These are phyloP conservation scores for Colletotrichum agaves DNA, from an alignment of 2,329 filamentous ascomycete species.

Conservation along the genomic window DNA sequence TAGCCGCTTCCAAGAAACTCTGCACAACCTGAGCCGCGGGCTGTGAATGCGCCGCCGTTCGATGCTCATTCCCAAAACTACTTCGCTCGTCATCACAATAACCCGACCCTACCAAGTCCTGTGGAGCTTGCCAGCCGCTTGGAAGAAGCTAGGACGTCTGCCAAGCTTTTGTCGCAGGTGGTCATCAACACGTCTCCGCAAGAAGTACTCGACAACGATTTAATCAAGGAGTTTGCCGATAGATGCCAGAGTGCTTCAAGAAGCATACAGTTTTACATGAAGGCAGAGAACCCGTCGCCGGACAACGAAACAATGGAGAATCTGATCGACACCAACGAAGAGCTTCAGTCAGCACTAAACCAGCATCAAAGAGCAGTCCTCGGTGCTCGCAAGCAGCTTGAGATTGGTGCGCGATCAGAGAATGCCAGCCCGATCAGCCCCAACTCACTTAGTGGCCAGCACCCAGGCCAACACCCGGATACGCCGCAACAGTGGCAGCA, in stretches of 20 bases:
- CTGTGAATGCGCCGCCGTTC: constrained; percentile 56
- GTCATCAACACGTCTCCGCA: constrained; percentile 83
- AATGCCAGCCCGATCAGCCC: constrained; percentile 42
- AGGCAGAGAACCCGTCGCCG: constrained; percentile 78
- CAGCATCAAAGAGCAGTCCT: constrained; percentile 85
- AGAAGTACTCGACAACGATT: constrained; percentile 84
- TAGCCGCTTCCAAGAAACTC: constrained; percentile 41
- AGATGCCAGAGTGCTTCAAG: constrained; percentile 84
- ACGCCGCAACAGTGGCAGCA: constrained; percentile 37
- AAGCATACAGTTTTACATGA: constrained; percentile 88
- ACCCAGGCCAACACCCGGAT: constrained; percentile 17
- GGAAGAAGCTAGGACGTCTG: constrained; percentile 90
- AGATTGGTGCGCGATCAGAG: constrained; percentile 48
- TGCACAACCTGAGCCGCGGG: constrained; percentile 46
- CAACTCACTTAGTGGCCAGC: constrained; percentile 38
- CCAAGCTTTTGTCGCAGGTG: constrained; percentile 91
- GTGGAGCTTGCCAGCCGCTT: constrained; percentile 84
- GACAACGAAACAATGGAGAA: constrained; percentile 95
- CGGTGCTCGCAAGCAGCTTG: constrained; percentile 67
- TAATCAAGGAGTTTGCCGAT: constrained; percentile 91
- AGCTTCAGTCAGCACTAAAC: constrained; percentile 82
- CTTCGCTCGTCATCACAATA: constrained; percentile 63
- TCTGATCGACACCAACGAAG: constrained; percentile 94
- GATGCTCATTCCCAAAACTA: constrained; percentile 64
- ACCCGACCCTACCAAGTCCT: constrained; percentile 69